Percentiles rank a stretch among this genome's conserved stretches.
Evolutionary conservation across 768 basidiomycete species (phyloP).

Genomic region (Boletus speciosus): DNA sequence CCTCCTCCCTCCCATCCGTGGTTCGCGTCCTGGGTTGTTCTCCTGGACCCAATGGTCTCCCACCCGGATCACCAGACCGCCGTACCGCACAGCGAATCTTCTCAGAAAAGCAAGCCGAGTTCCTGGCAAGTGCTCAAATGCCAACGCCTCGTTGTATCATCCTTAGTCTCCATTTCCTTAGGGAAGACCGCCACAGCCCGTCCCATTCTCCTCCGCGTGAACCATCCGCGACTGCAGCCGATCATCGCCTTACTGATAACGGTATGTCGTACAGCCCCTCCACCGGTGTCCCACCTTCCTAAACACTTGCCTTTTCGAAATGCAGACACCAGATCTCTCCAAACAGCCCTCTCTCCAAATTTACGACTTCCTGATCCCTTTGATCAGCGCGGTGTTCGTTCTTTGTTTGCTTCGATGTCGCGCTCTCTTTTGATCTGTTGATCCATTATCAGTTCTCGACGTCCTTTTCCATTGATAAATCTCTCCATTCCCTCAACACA

Average conservation of each 20-base stretch:
- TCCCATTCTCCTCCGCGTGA: conserved; percentile 21
- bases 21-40: neutral
- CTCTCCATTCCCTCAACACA: conserved; percentile 21
- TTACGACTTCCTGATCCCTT: conserved; percentile 30
- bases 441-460: conserved; percentile 39
- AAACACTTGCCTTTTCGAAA: conserved; percentile 29
- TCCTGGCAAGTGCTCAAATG: conserved; percentile 28
- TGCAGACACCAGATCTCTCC: conserved; percentile 31
- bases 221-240: conserved; percentile 23
- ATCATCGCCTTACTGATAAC: conserved; percentile 35
- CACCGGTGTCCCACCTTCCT: conserved; percentile 24
- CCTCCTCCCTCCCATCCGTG: too few species aligned
- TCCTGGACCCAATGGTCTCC: conserved; percentile 24
- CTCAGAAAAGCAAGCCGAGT: conserved; percentile 24
- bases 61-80: conserved; percentile 32
- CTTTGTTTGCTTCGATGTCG: conserved; percentile 31
- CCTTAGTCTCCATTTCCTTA: conserved; percentile 18
- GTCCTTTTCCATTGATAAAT: conserved; percentile 37
- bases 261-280: conserved; percentile 23
- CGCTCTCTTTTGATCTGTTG: conserved; percentile 39
- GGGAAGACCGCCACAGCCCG: conserved; percentile 28
- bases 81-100: conserved; percentile 23
- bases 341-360: conserved; percentile 33
- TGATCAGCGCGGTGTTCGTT: conserved; percentile 37
- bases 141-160: conserved; percentile 16